Base-by-base conservation (phyloP, 2,329 filamentous ascomycete species). In the Colletotrichum tofieldiae region DNA sequence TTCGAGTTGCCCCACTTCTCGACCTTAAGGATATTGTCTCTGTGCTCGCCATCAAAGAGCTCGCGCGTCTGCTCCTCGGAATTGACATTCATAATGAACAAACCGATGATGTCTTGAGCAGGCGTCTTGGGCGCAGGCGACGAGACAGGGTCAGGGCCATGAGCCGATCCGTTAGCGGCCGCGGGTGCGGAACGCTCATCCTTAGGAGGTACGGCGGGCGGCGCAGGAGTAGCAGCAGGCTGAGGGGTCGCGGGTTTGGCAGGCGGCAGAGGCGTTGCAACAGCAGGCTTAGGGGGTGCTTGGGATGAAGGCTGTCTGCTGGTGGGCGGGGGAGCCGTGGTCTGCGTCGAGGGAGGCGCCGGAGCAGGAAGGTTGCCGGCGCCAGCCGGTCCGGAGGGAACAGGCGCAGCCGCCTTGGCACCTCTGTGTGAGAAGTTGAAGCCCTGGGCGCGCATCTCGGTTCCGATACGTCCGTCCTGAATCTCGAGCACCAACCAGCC, bases 341-440 rank as follows among this genome's bases (percentile, higher is more conserved):
- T 79, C 68, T 83, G 82, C 5, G 81, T 78, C 16, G 83, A 78
- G 74, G 79, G 76, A 72, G 82, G 76, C 77, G 82, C 76, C 74
- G 85, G 76, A 59, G 83, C 72, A 72, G 83, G 72, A 70, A 79
- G 76, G 74, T 80, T 76, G 74, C 79, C 76, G 37, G 81, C 76
- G 6, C 83, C 76, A 43, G 80, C 71, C 26, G 75, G 80, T 66
- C 80, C 82, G 75, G 82, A 79, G 79, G 72, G 83, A 81, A 73
- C 83, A 82, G 77, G 80, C 77, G 23, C 37, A 83, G 81, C 75
- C 87, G 87, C 80, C 86, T 98, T 98, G 69, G 93, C 92, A 75
- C 93, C 94, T 77, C 96, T 93, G 82, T 99, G 96, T 32, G 96
- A 95, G 82, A 99, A 99, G 88, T 99, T 99, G 89, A 99, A 99